A percentile compares a stretch with the other conserved stretches of the same genome.
Evolutionary conservation across 2,329 filamentous ascomycete species (phyloP).

Genomic region (Fusarium chlamydosporum): DNA sequence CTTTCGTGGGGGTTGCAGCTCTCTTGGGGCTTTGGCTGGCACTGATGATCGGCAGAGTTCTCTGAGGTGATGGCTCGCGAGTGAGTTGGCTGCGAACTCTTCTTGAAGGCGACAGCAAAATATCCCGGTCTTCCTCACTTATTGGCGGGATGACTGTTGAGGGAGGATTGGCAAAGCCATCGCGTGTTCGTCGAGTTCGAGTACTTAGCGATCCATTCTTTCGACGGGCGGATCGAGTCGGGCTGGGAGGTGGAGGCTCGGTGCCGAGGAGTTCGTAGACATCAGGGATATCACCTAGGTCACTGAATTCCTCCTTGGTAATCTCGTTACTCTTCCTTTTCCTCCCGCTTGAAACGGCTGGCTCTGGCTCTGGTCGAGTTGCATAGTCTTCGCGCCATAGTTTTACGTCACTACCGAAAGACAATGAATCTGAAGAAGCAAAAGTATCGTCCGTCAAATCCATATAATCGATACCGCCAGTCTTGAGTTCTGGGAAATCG

Average conservation of each 20-base stretch:
- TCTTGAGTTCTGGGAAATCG: slow-evolving; percentile 56
- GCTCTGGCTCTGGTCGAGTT: slow-evolving; percentile 57
- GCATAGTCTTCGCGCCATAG: slow-evolving; percentile 62
- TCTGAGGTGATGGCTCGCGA: slow-evolving; percentile 25
- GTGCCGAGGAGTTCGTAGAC: slow-evolving; percentile 65
- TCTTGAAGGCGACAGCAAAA: slow-evolving; percentile 51
- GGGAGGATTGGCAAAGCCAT: slow-evolving; percentile 19
- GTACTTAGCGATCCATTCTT: slow-evolving; percentile 40
- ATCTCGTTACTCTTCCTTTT: slow-evolving; percentile 69
- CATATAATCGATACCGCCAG: slow-evolving; percentile 57
- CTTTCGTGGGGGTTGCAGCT: slow-evolving; percentile 19
- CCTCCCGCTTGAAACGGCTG: slow-evolving; percentile 58
- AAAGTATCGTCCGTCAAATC: slow-evolving; percentile 58
- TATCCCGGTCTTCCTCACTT: slow-evolving; percentile 40
- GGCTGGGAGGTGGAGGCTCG: slow-evolving; percentile 56
- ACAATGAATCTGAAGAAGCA: slow-evolving; percentile 55
- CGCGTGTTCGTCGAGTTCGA: slow-evolving; percentile 38
- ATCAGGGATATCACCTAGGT: slow-evolving; percentile 67
- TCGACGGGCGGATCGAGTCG: slow-evolving; percentile 48
- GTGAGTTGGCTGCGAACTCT: slow-evolving; percentile 35
- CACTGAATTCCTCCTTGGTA: slow-evolving; percentile 54
- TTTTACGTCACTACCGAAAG: slow-evolving; percentile 57
- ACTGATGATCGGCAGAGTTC: slow-evolving; percentile 10
- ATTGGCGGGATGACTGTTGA: slow-evolving; percentile 24
- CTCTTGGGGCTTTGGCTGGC: slow-evolving; percentile 20